Conservation (phyloP, 192 early-diverging fungal species). For the Phycomyces blakesleeanus region DNA sequence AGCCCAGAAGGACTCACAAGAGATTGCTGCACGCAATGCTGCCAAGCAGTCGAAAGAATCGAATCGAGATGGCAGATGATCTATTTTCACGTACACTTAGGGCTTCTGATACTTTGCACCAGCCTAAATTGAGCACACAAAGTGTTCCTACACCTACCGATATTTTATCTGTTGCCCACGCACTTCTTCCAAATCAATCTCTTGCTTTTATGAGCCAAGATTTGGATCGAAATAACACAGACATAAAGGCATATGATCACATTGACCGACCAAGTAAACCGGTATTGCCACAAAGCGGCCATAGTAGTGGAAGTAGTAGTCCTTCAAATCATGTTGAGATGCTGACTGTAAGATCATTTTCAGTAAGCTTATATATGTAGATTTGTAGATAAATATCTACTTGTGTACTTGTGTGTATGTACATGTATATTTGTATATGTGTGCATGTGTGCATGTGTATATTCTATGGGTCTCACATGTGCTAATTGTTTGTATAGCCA, state of each 20-base stretch:
- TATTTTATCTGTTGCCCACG: slow-evolving; percentile 24
- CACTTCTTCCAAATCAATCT: slow-evolving; percentile 17
- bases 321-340: not conserved
- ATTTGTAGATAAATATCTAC: no score
- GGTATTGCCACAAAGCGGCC: not conserved
- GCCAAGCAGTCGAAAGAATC: not conserved
- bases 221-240: not conserved
- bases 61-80: not conserved
- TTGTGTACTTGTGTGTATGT: no score
- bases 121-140: not conserved
- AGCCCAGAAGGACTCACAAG: slow-evolving; percentile 10
- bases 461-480: not conserved
- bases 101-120: not conserved
- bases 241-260: slow-evolving; percentile 17
- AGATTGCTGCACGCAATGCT: not conserved
- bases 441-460: no score
- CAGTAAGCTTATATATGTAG: not conserved
- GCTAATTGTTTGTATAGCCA: not conserved
- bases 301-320: not conserved
- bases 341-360: not conserved
- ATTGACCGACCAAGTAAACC: slow-evolving; percentile 22
- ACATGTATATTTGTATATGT: no score
- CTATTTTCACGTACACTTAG: not conserved
- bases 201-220: not conserved
- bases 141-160: slow-evolving; percentile 7